phyloP scores from a whole-genome alignment of 768 basidiomycete species.

The Lyophyllum shimeji region DNA sequence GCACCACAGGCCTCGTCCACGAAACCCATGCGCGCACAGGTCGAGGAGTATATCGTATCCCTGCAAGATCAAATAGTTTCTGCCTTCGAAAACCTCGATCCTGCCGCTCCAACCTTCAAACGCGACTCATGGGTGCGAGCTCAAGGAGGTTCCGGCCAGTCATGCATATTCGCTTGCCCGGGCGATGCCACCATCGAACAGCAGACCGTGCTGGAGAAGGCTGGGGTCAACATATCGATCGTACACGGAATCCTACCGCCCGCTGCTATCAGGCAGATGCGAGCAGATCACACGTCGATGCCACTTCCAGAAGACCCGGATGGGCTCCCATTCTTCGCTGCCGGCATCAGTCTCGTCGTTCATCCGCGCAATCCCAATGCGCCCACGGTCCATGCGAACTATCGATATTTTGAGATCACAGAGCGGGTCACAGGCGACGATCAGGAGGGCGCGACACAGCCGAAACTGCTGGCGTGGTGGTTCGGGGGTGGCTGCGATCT shows the following conservation, averaged over 20 bases:
- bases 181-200: constrained; percentile 29
- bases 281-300: constrained; percentile 82
- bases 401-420: constrained; percentile 94
- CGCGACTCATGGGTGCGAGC: constrained; percentile 78
- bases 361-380: constrained; percentile 94
- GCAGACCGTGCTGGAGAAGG: constrained; percentile 81
- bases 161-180: constrained; percentile 74
- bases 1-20: constrained; percentile 6
- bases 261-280: constrained; percentile 91
- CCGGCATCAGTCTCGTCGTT: constrained; percentile 88
- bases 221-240: constrained; percentile 92
- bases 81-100: constrained; percentile 78
- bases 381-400: constrained; percentile 94
- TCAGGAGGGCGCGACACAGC: constrained; percentile 32
- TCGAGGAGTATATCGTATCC: constrained; percentile 71
- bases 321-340: constrained; percentile 89
- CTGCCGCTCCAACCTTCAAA: constrained; percentile 67
- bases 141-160: constrained; percentile 74
- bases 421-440: constrained; percentile 34
- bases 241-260: constrained; percentile 89
- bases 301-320: constrained; percentile 60
- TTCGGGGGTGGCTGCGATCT: constrained; percentile 96
- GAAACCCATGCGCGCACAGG: constrained; percentile 68
- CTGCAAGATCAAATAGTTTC: constrained; percentile 82
- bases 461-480: constrained; percentile 88